Conservation (phyloP, 805 yeast species). For the Ogataea salicorniae region DNA sequence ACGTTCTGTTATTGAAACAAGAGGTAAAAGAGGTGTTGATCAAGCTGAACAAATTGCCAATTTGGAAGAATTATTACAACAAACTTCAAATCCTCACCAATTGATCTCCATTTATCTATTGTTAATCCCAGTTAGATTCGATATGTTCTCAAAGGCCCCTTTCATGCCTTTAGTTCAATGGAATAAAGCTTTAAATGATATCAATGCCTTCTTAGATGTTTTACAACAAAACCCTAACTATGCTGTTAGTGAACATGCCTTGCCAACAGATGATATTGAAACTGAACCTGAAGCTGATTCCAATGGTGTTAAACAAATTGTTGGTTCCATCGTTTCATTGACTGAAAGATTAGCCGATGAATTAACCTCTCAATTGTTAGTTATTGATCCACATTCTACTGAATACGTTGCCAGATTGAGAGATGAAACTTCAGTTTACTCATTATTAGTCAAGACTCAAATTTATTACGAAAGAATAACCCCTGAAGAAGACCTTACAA, state of each 20-base stretch:
- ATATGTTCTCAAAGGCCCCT: constrained; percentile 58
- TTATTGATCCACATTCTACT: constrained; percentile 89
- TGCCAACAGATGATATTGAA: constrained; percentile 64
- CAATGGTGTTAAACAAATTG: constrained; percentile 65
- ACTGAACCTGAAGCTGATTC: constrained; percentile 60
- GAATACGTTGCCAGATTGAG: constrained; percentile 88
- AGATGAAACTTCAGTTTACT: constrained; percentile 77
- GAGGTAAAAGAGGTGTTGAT: constrained; percentile 95
- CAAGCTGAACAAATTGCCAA: constrained; percentile 67
- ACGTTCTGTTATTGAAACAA: constrained; percentile 71
- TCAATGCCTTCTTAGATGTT: constrained; percentile 55
- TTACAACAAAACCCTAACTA: constrained; percentile 61
- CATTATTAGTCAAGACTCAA: constrained; percentile 77
- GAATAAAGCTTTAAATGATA: constrained; percentile 63
- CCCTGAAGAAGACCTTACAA: constrained; percentile 37
- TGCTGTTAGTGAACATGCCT: constrained; percentile 73
- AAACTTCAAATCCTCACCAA: constrained; percentile 63
- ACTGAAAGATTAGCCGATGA: constrained; percentile 96
- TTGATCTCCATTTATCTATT: constrained; percentile 70
- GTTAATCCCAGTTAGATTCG: constrained; percentile 85
- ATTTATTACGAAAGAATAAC: constrained; percentile 69
- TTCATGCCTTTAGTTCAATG: constrained; percentile 79
- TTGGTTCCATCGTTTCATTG: constrained; percentile 80
- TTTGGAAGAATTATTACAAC: constrained; percentile 56
- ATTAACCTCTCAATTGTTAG: constrained; percentile 79